These are phyloP conservation scores for Cronartium quercuum DNA, from an alignment of 1,284 basidiomycete species.

Conservation along the genomic window DNA sequence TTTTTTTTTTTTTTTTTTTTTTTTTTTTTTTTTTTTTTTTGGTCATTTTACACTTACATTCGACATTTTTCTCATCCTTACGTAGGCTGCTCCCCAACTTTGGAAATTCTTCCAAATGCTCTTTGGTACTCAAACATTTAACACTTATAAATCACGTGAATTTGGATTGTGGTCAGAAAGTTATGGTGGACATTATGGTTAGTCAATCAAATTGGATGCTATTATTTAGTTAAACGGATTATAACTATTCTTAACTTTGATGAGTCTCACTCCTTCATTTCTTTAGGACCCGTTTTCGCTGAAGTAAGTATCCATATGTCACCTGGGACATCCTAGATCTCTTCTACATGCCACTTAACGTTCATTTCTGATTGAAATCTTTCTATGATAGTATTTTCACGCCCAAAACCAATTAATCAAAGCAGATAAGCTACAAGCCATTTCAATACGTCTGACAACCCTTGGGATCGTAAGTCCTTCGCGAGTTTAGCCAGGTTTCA, in stretches of 20 bases:
- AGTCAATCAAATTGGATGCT: not conserved
- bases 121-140: conserved; percentile 21
- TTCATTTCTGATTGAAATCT: not conserved
- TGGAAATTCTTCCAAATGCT: conserved; percentile 37
- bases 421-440: conserved; percentile 11
- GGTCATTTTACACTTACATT: too few species aligned
- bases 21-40: too few species aligned
- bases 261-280: not conserved
- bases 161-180: conserved; percentile 34
- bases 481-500: not conserved
- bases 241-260: not conserved
- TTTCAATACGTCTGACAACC: conserved; percentile 6
- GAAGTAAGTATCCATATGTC: conserved; percentile 14
- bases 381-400: conserved; percentile 24
- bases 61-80: too few species aligned
- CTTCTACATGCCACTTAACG: not conserved
- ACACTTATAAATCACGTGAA: conserved; percentile 19
- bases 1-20: too few species aligned
- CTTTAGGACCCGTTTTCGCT: conserved; percentile 22
- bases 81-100: conserved; percentile 12
- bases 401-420: conserved; percentile 20
- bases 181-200: conserved; percentile 39
- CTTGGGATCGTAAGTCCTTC: conserved; percentile 32
- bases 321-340: too few species aligned
- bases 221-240: not conserved